Evolutionary conservation across 345 rosid genomes (phyloP), one percentile per base, ranked within the genome.

Genomic region (Eucalyptus tenuipes): DNA sequence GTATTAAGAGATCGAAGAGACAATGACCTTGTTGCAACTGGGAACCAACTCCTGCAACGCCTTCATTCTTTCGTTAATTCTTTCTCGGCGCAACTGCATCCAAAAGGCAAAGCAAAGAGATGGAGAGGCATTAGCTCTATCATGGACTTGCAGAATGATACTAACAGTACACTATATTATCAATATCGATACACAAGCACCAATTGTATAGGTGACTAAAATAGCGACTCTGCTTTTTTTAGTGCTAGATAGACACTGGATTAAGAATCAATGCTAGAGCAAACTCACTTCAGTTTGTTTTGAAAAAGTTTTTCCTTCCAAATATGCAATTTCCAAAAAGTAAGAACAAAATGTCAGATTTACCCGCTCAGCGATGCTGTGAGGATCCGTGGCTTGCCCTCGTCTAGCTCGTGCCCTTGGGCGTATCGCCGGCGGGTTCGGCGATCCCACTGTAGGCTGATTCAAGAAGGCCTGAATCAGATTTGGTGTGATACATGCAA

Each of bases 31-130:
- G 92, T 94, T 96, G 92, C 93, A 90, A 88, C 94, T 95, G 49
- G 97, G 98, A 90, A 96, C 98, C 91, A 96, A 85, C 90, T 96
- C 96, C 91, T 96, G 97, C 91, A 96, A 88, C 24, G 96, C 97
- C 91, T 92, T 96, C 94, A 96, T 93, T 89, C 98, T 92, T 88
- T 95, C 98, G 1, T 96, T 93, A 52, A 96, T 96, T 88, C 97
- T 92, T 89, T 94, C 98, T 86, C 98, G 92, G n/a, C 97, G 95
- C 89, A 95, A 66, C 98, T 96, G 93, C 88, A 89, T 22, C 86
- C 87, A 40, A 48, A 31, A 40, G 31, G 25, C 40, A 85, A 48
- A 66, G 44, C 80, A 49, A 48, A 47, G 37, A 40, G 37, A 22
- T 18, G 22, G 27, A 10, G 31, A 48, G 84, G 40, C 85, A 40